A percentile compares a stretch with the other conserved stretches of the same genome.
These are phyloP conservation scores for Hyphopichia pseudoburtonii DNA, from an alignment of 1,139 yeast species.

Conservation along the genomic window DNA sequence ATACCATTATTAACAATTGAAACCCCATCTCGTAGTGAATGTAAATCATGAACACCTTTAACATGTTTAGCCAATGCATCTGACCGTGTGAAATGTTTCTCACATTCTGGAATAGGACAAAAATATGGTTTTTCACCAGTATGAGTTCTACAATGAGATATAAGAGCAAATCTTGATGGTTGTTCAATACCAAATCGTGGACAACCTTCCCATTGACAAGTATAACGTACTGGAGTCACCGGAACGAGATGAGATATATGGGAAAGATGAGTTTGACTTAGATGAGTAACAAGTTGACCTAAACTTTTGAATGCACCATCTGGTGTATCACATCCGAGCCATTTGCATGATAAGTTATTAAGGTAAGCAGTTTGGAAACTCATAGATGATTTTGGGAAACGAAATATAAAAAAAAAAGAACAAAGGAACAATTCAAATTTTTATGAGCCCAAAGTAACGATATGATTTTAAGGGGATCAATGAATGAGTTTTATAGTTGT, in stretches of 20 bases:
- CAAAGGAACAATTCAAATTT: no score
- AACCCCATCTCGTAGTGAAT: conserved; percentile 37
- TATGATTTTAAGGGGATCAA: no score
- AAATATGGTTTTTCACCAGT: conserved; percentile 68
- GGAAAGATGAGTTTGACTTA: conserved; percentile 30
- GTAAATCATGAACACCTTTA: conserved; percentile 59
- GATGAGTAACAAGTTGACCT: conserved; percentile 32
- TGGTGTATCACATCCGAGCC: conserved; percentile 32
- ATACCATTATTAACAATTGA: conserved; percentile 24
- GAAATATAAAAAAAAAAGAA: no score
- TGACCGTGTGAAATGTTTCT: conserved; percentile 55
- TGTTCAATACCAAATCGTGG: conserved; percentile 53
- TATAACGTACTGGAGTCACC: conserved; percentile 36
- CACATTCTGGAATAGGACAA: conserved; percentile 72
- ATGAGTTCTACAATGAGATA: conserved; percentile 64
- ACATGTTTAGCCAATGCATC: conserved; percentile 68
- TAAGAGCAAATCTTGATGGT: conserved; percentile 58
- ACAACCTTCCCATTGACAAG: conserved; percentile 67
- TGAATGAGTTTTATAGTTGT: no score
- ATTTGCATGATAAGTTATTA: conserved; percentile 29
- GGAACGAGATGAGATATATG: conserved; percentile 20
- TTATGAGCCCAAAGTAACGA: no score
- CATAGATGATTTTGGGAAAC: not conserved
- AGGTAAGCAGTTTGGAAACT: no score
- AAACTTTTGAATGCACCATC: conserved; percentile 13